Evolutionary conservation across 169 alveolate species (phyloP), one percentile per base, ranked within the genome.

Genomic region (Amoebophrya sp.): DNA sequence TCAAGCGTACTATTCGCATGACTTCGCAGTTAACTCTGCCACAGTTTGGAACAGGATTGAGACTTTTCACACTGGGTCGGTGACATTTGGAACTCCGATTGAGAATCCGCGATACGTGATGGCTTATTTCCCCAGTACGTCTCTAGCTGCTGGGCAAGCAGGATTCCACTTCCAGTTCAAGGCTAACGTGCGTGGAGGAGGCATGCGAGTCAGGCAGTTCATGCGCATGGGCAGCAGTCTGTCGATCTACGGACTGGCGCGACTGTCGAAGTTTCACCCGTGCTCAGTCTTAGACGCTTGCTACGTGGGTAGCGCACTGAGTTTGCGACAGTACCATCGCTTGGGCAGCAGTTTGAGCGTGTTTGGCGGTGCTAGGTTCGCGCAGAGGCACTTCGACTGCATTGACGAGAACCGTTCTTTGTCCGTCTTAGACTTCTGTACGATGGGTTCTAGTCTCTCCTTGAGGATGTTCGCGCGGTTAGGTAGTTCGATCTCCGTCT

Each of bases 341-440:
- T 2, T 89, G 33, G 90, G 90, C 0, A 36, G 54, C 1, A 34
- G 54, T 89, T 33, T 89, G 40, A 36, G 54, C 47, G 40, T 33
- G 54, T 89, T 89, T 23, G 41, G 90, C 47, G 41, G 53, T 29
- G 36, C 90, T 2, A 14, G 41, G 90, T 89, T 40, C 54, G 90
- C 36, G 90, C 90, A 89, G 40, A 47, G 65, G 65, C 65, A 47
- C 65, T 47, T 47, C 65, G 65, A 47, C 65, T 47, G 65, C 65
- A 47, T 6, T 6, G 65, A 47, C 65, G 29, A 6, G 18, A 47
- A 47, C 65, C 65, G 65, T 6, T 47, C 41, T 38, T 40, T 89
- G 18, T 89, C 90, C 26, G 39, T 47, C 24, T 26, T 89, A 33
- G 90, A 89, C 47, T n/a, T 40, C n/a, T 36, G 33, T 10, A 14